A percentile compares a stretch with the other conserved stretches of the same genome.
phyloP scores from a whole-genome alignment of 345 rosid genomes.

The Aquilaria malaccensis region DNA sequence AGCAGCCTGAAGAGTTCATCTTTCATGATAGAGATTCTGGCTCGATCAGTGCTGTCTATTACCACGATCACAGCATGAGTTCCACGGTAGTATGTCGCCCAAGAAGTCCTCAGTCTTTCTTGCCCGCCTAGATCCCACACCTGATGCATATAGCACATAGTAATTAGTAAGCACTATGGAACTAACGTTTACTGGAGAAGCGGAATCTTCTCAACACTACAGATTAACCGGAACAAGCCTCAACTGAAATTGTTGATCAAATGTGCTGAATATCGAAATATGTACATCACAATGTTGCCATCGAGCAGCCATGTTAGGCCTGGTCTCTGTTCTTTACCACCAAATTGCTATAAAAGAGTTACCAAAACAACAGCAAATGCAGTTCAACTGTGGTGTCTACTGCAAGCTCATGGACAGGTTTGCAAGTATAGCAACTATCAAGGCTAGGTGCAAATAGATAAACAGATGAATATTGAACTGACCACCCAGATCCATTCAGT shows the following conservation, averaged over 20 bases:
- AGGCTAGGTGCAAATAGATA: too few species aligned
- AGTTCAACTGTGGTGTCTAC: too few species aligned
- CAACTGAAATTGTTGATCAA: too few species aligned
- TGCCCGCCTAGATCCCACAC: constrained; percentile 99
- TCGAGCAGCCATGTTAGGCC: too few species aligned
- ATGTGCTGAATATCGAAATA: too few species aligned
- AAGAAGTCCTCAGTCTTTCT: constrained; percentile 85
- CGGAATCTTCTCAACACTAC: background rate
- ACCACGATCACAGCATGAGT: constrained; percentile 84
- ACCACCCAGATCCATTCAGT: too few species aligned
- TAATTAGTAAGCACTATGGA: background rate
- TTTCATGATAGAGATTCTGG: constrained; percentile 79
- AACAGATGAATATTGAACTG: background rate
- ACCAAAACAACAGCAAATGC: too few species aligned
- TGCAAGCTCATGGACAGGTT: too few species aligned
- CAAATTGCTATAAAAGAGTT: too few species aligned
- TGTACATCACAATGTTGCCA: background rate
- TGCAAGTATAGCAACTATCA: too few species aligned
- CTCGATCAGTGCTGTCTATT: constrained; percentile 92
- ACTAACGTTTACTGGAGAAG: background rate
- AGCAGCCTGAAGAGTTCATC: constrained; percentile 78
- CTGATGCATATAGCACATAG: constrained; percentile 25
- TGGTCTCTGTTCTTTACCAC: too few species aligned
- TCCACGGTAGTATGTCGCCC: constrained; percentile 95
- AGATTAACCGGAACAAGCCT: too few species aligned